Evolutionary conservation across 306 rosid genomes (phyloP).

Genomic region (Neltuma alba): DNA sequence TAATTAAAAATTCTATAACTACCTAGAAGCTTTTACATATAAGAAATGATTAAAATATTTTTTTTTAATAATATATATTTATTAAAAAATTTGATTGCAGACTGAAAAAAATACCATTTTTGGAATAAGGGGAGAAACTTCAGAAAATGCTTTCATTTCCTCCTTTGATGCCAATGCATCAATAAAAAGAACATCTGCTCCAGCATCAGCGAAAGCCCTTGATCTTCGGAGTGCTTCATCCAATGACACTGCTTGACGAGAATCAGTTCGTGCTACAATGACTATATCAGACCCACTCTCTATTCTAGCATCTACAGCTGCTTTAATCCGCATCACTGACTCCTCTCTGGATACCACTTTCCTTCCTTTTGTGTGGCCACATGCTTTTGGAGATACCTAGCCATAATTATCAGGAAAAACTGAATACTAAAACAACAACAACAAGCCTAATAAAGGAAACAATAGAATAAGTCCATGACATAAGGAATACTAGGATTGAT

Average conservation of each 20-base stretch:
- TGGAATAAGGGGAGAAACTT: constrained; percentile 73
- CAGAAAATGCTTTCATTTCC: constrained; percentile 85
- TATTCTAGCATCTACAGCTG: constrained; percentile 80
- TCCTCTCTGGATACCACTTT: constrained; percentile 82
- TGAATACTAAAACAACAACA: too few relatives aligned
- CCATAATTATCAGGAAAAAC: constrained; percentile 19
- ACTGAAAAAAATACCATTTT: constrained; percentile 55
- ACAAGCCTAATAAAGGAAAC: background rate
- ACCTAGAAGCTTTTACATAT: background rate
- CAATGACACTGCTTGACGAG: constrained; percentile 87
- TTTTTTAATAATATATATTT: background rate
- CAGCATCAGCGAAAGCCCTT: constrained; percentile 86
- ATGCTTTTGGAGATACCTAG: constrained; percentile 87
- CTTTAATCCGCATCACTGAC: constrained; percentile 72
- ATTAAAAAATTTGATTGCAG: background rate
- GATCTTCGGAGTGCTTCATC: constrained; percentile 75
- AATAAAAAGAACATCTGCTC: constrained; percentile 89
- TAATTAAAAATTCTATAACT: background rate
- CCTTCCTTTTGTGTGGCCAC: constrained; percentile 88
- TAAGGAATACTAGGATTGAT: background rate
- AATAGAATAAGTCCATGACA: background rate
- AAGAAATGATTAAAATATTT: background rate
- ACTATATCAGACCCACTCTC: constrained; percentile 89
- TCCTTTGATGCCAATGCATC: constrained; percentile 82
- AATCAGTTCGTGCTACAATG: constrained; percentile 86